A percentile compares a stretch with the other conserved stretches of the same genome.
These are phyloP conservation scores for Ceratobasidium sp. DNA, from an alignment of 1,284 basidiomycete genomes.

Conservation along the genomic window DNA sequence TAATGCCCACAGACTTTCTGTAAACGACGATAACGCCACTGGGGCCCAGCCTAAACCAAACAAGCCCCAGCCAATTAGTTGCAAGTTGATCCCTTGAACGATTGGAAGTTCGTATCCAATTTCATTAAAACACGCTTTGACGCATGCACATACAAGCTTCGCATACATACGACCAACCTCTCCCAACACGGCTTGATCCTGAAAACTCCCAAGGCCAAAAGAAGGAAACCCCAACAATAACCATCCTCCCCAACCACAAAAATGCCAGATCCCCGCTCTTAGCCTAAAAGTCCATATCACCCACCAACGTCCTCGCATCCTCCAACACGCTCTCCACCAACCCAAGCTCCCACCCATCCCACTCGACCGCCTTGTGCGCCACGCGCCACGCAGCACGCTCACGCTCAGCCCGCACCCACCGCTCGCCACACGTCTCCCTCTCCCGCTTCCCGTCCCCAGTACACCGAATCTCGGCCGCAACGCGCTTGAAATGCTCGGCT, in stretches of 20 bases:
- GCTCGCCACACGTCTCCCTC: slow-evolving; percentile 53
- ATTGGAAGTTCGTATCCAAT: background rate
- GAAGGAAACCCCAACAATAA: background rate
- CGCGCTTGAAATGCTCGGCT: slow-evolving; percentile 29
- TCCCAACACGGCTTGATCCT: background rate
- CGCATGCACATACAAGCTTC: background rate
- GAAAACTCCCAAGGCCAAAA: too few relatives aligned
- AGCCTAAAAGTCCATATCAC: slow-evolving; percentile 33
- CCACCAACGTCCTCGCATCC: slow-evolving; percentile 36
- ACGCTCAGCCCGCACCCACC: slow-evolving; percentile 78
- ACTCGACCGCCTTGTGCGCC: slow-evolving; percentile 81
- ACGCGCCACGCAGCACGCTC: slow-evolving; percentile 72
- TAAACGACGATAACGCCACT: too few relatives aligned
- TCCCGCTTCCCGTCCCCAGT: slow-evolving; percentile 4
- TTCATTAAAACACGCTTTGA: background rate
- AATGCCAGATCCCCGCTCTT: background rate
- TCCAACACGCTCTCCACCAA: slow-evolving; percentile 78
- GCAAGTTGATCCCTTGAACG: too few relatives aligned
- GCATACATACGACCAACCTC: background rate
- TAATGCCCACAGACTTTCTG: too few relatives aligned
- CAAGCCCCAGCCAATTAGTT: too few relatives aligned
- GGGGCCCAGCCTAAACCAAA: too few relatives aligned
- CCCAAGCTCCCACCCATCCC: slow-evolving; percentile 90
- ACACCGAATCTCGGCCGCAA: slow-evolving; percentile 24
- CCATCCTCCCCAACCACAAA: background rate